Conservation (phyloP, 306 rosid species). For the Dalbergia cultrata region DNA sequence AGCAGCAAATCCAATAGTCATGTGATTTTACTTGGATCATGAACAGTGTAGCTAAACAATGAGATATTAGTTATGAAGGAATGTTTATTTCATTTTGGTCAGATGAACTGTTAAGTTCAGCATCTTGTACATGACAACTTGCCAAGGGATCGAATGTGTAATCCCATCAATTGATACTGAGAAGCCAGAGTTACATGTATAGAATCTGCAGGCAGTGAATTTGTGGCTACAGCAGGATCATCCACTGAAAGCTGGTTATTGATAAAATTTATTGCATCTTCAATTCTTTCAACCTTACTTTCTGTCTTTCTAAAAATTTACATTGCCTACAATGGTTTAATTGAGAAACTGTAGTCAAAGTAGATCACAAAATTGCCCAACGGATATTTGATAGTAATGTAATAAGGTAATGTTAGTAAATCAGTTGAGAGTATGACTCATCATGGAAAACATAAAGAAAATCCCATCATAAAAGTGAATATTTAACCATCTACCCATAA, state of each 20-base stretch:
- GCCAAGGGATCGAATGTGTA: constrained; percentile 54
- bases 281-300: constrained; percentile 62
- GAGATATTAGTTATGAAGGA: constrained; percentile 85
- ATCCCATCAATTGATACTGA: constrained; percentile 62
- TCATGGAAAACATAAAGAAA: constrained; percentile 36
- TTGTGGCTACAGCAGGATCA: constrained; percentile 57
- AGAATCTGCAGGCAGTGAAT: constrained; percentile 59
- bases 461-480: constrained; percentile 24
- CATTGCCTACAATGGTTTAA: constrained; percentile 72
- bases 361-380: constrained; percentile 31
- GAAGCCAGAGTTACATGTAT: constrained; percentile 51
- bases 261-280: constrained; percentile 81
- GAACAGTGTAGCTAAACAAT: constrained; percentile 82
- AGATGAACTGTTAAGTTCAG: constrained; percentile 55
- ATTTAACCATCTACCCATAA: constrained; percentile 27
- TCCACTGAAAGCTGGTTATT: constrained; percentile 68
- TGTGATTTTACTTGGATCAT: constrained; percentile 97
- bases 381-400: constrained; percentile 31
- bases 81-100: constrained; percentile 69
- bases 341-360: constrained; percentile 46
- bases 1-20: too few relatives aligned
- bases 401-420: constrained; percentile 22
- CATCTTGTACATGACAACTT: constrained; percentile 56
- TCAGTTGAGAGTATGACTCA: constrained; percentile 25
- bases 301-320: constrained; percentile 64